These are phyloP conservation scores for Cytospora chrysosperma DNA, from an alignment of 2,329 filamentous ascomycete species.

Conservation along the genomic window DNA sequence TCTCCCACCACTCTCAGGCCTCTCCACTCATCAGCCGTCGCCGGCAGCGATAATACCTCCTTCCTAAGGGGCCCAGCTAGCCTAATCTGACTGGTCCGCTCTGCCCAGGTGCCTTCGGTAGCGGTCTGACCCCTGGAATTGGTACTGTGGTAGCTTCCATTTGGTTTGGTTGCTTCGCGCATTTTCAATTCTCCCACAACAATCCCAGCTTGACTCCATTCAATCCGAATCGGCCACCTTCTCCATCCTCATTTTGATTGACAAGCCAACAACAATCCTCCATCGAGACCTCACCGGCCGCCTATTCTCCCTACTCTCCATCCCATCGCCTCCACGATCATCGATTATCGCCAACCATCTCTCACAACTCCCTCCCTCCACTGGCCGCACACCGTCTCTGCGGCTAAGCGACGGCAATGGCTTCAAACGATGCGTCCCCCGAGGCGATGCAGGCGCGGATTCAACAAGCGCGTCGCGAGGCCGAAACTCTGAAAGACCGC, in stretches of 20 bases:
- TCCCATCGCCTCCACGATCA: conserved; percentile 11
- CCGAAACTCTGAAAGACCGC: conserved; percentile 94
- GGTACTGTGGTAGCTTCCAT: conserved; percentile 4
- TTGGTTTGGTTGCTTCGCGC: conserved; percentile 4
- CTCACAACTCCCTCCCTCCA: conserved; percentile 20
- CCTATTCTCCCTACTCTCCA: conserved; percentile 16
- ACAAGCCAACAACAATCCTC: conserved; percentile 15
- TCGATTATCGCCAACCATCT: conserved; percentile 1
- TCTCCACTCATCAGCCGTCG: conserved; percentile 16
- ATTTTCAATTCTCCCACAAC: conserved; percentile 21
- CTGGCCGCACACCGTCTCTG: conserved; percentile 22
- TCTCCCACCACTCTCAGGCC: conserved; percentile 10
- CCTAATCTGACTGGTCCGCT: conserved; percentile 21
- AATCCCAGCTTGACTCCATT: conserved; percentile 19
- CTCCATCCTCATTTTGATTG: conserved; percentile 19
- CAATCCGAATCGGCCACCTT: conserved; percentile 21
- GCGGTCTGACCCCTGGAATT: conserved; percentile 23
- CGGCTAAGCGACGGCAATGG: conserved; percentile 42
- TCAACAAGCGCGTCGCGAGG: conserved; percentile 90
- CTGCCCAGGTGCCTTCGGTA: conserved; percentile 17
- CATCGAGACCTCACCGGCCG: conserved; percentile 19
- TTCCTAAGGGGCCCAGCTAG: conserved; percentile 18
- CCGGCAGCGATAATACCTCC: conserved; percentile 21
- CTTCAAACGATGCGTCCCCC: conserved; percentile 63
- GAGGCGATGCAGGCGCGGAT: conserved; percentile 91